phyloP scores from a whole-genome alignment of 495 filamentous ascomycete species.

The Rhypophila decipiens region DNA sequence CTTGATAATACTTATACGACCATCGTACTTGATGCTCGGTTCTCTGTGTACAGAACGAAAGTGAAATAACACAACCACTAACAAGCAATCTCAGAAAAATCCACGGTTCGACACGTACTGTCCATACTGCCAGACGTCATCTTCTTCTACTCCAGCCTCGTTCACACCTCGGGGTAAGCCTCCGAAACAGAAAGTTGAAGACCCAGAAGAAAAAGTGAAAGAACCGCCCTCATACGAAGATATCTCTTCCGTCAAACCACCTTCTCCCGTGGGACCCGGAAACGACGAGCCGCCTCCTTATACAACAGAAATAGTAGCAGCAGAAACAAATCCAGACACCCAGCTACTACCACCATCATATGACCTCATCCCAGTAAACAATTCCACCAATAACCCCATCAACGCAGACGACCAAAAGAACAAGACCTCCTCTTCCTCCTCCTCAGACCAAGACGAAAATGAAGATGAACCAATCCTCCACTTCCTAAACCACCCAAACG shows the following conservation, averaged over 20 bases:
- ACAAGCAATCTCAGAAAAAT: constrained; percentile 55
- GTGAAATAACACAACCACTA: background rate
- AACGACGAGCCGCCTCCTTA: too few relatives aligned
- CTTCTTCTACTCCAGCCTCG: constrained; percentile 34
- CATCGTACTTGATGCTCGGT: too few relatives aligned
- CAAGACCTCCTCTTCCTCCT: constrained; percentile 2
- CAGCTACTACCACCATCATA: background rate
- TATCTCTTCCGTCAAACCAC: background rate
- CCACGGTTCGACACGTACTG: constrained; percentile 65
- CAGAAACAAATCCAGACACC: too few relatives aligned
- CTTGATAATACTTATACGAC: too few relatives aligned
- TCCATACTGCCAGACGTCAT: constrained; percentile 44
- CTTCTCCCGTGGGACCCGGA: too few relatives aligned
- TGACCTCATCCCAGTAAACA: background rate
- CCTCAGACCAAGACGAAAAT: constrained; percentile 22
- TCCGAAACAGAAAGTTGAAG: constrained; percentile 49
- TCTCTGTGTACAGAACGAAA: too few relatives aligned
- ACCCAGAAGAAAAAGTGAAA: too few relatives aligned
- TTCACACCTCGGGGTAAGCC: constrained; percentile 11
- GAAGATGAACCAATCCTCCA: constrained; percentile 42
- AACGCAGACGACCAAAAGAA: background rate
- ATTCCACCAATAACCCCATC: too few relatives aligned
- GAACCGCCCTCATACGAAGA: constrained; percentile 18
- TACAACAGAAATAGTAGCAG: too few relatives aligned
- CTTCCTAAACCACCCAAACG: constrained; percentile 56